Conservation (phyloP, 306 rosid genomes). For the Lathyrus sativus region DNA sequence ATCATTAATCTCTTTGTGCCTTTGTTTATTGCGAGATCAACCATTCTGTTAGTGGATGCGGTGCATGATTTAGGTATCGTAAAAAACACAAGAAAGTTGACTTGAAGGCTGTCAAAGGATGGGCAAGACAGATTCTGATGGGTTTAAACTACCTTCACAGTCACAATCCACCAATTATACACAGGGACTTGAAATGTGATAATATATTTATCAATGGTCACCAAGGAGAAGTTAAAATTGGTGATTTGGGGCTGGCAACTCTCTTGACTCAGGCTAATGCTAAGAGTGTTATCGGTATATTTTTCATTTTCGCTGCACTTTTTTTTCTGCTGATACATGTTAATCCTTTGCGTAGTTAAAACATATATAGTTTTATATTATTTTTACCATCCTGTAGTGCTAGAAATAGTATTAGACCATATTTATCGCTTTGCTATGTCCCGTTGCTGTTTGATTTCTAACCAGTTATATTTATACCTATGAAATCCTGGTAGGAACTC, state of each 20-base stretch:
- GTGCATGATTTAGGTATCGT: constrained; percentile 50
- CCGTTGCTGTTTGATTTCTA: background rate
- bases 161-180: constrained; percentile 53
- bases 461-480: constrained; percentile 13
- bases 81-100: constrained; percentile 52
- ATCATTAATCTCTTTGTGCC: background rate
- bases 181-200: constrained; percentile 57
- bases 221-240: constrained; percentile 60
- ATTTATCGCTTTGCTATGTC: background rate
- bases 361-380: background rate
- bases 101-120: constrained; percentile 53
- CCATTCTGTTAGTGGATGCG: constrained; percentile 40
- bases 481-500: constrained; percentile 47
- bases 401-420: background rate
- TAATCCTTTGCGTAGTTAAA: constrained; percentile 17
- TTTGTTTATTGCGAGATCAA: constrained; percentile 31
- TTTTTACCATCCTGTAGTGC: constrained; percentile 22
- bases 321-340: background rate
- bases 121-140: constrained; percentile 52
- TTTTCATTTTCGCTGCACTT: constrained; percentile 20
- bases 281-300: constrained; percentile 51
- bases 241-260: constrained; percentile 56
- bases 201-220: constrained; percentile 58
- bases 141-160: constrained; percentile 53
- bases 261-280: constrained; percentile 49